Evolutionary conservation across 1,284 basidiomycete species (phyloP).

Genomic region (Psilocybe mexicana): DNA sequence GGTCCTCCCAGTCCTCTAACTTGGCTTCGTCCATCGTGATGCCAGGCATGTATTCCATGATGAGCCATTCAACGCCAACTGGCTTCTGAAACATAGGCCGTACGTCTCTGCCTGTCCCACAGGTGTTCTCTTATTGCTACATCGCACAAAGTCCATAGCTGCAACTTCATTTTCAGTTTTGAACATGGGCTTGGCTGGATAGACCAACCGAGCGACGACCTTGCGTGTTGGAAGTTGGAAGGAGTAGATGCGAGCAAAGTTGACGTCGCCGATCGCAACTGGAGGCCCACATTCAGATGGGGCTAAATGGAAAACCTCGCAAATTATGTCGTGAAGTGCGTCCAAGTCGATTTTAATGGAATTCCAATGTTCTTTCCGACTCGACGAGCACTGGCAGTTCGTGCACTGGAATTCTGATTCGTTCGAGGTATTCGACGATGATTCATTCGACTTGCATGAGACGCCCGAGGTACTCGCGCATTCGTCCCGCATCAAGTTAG

Average conservation of each 20-base stretch:
- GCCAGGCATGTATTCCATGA: slow-evolving; percentile 18
- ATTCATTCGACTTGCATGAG: too few species aligned
- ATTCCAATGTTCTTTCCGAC: too few species aligned
- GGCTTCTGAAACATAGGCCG: background rate
- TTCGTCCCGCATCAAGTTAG: too few species aligned
- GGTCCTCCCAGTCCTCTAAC: background rate
- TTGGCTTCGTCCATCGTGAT: slow-evolving; percentile 11
- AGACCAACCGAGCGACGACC: slow-evolving; percentile 14
- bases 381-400: too few species aligned
- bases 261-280: slow-evolving; percentile 4
- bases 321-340: too few species aligned
- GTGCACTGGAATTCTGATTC: too few species aligned
- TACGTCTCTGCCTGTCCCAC: too few species aligned
- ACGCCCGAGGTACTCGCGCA: too few species aligned
- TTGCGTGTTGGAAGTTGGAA: slow-evolving; percentile 10
- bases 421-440: too few species aligned
- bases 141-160: slow-evolving; percentile 18
- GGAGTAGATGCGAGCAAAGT: slow-evolving; percentile 15
- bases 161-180: slow-evolving; percentile 19
- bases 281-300: slow-evolving; percentile 10
- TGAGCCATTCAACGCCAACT: slow-evolving; percentile 19
- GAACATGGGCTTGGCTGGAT: slow-evolving; percentile 15
- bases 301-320: too few species aligned
- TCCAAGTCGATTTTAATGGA: too few species aligned
- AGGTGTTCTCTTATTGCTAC: background rate